These are phyloP conservation scores for Dendrobium officinale DNA, from an alignment of 106 monocot species.

Conservation along the genomic window DNA sequence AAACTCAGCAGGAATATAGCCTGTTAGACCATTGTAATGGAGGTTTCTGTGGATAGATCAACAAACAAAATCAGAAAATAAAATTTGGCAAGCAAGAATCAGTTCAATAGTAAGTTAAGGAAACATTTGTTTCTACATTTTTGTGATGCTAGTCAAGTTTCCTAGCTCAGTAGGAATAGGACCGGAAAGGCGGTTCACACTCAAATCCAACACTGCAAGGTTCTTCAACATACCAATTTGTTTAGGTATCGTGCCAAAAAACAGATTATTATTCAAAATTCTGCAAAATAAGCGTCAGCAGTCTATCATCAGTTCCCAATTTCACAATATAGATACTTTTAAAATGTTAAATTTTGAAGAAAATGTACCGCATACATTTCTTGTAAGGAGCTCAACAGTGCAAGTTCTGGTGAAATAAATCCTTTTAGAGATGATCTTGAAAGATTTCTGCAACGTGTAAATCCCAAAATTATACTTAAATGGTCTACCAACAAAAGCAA, in stretches of 20 bases:
- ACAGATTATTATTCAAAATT: slow-evolving; percentile 48
- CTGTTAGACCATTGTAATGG: slow-evolving; percentile 72
- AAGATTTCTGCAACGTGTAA: slow-evolving; percentile 45
- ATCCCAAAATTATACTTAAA: too few species aligned
- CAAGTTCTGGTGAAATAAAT: slow-evolving; percentile 68
- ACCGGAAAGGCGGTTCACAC: slow-evolving; percentile 48
- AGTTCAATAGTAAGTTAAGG: neutral
- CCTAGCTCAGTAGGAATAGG: slow-evolving; percentile 54
- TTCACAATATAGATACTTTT: neutral
- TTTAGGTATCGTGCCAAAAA: slow-evolving; percentile 69
- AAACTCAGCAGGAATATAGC: slow-evolving; percentile 51
- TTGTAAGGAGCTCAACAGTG: slow-evolving; percentile 45
- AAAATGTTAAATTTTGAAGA: neutral
- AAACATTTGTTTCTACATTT: slow-evolving; percentile 42
- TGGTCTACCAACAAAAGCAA: neutral
- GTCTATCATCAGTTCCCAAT: neutral
- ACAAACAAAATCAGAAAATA: neutral
- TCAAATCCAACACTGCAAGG: slow-evolving; percentile 52
- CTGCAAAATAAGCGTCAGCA: slow-evolving; percentile 31
- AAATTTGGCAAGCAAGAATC: slow-evolving; percentile 6
- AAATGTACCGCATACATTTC: slow-evolving; percentile 49
- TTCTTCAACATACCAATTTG: slow-evolving; percentile 69
- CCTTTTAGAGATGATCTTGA: slow-evolving; percentile 72
- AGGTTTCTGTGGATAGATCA: slow-evolving; percentile 45
- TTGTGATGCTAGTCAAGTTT: slow-evolving; percentile 39